Conservation (phyloP, 2,329 filamentous ascomycete genomes). For the Colletotrichum tropicale region DNA sequence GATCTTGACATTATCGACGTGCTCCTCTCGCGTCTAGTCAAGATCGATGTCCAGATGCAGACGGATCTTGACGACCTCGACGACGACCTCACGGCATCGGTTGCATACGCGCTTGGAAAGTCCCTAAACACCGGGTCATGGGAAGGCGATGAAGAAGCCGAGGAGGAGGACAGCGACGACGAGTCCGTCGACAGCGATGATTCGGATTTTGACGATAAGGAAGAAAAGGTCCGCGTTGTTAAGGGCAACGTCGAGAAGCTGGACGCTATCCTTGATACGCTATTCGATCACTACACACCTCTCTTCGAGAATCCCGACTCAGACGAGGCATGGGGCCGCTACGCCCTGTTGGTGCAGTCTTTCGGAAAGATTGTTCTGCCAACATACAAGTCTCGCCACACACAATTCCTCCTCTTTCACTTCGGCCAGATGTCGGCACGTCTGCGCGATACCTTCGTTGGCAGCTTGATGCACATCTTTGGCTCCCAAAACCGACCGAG, state of each 20-base stretch:
- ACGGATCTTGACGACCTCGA: constrained; percentile 92
- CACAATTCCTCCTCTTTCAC: constrained; percentile 95
- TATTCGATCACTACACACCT: constrained; percentile 83
- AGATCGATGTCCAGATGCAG: constrained; percentile 95
- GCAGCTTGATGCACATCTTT: constrained; percentile 71
- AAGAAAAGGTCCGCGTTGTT: constrained; percentile 70
- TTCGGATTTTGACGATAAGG: constrained; percentile 66
- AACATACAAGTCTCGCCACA: constrained; percentile 89
- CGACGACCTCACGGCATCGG: constrained; percentile 80
- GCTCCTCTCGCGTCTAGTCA: constrained; percentile 85
- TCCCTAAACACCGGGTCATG: constrained; percentile 42
- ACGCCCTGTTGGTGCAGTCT: constrained; percentile 81
- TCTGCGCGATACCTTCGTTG: constrained; percentile 83
- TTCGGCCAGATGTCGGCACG: constrained; percentile 83
- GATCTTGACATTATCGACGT: constrained; percentile 81
- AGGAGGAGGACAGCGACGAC: constrained; percentile 69
- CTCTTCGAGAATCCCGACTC: constrained; percentile 73
- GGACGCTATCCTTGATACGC: constrained; percentile 84
- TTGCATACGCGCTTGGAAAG: constrained; percentile 57
- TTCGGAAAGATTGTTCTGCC: constrained; percentile 89
- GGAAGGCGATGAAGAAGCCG: constrained; percentile 59
- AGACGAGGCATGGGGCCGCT: constrained; percentile 71
- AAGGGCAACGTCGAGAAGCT: constrained; percentile 89
- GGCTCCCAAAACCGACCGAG: constrained; percentile 39
- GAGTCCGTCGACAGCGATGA: constrained; percentile 77